A percentile compares a stretch with the other conserved stretches of the same genome.
These are phyloP conservation scores for Daldinia sp. DNA, from an alignment of 2,329 filamentous ascomycete genomes.

Conservation along the genomic window DNA sequence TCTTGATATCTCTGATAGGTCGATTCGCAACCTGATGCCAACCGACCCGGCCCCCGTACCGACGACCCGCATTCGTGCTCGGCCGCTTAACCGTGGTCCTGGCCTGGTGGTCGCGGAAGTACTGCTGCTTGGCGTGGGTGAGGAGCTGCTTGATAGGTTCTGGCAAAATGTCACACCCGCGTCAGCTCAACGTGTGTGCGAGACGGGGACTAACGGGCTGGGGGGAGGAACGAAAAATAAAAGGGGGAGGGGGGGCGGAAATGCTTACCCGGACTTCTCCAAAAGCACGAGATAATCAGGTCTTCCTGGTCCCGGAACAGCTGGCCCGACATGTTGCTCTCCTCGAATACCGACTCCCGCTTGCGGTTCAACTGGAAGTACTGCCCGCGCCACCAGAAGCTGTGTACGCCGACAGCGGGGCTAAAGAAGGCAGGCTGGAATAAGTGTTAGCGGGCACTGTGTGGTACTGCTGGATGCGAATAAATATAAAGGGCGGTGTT, in stretches of 20 bases:
- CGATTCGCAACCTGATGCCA: conserved; percentile 71
- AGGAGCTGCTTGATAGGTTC: conserved; percentile 69
- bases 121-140: conserved; percentile 64
- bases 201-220: background rate
- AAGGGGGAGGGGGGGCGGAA: background rate
- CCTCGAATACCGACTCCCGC: conserved; percentile 58
- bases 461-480: background rate
- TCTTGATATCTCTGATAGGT: conserved; percentile 77
- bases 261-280: conserved; percentile 57
- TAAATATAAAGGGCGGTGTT: background rate
- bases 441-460: conserved; percentile 14
- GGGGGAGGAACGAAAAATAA: no score
- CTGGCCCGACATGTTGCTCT: conserved; percentile 51
- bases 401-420: conserved; percentile 65
- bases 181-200: conserved; percentile 16
- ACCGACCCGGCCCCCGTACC: conserved; percentile 58
- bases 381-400: conserved; percentile 66
- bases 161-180: conserved; percentile 23
- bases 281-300: conserved; percentile 67
- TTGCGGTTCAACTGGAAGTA: conserved; percentile 64
- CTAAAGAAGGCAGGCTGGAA: conserved; percentile 63
- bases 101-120: conserved; percentile 65
- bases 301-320: conserved; percentile 65
- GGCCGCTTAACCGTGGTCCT: conserved; percentile 70
- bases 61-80: conserved; percentile 53